Base-by-base conservation (phyloP, 2,329 filamentous ascomycete species). In the Akanthomyces muscarius region DNA sequence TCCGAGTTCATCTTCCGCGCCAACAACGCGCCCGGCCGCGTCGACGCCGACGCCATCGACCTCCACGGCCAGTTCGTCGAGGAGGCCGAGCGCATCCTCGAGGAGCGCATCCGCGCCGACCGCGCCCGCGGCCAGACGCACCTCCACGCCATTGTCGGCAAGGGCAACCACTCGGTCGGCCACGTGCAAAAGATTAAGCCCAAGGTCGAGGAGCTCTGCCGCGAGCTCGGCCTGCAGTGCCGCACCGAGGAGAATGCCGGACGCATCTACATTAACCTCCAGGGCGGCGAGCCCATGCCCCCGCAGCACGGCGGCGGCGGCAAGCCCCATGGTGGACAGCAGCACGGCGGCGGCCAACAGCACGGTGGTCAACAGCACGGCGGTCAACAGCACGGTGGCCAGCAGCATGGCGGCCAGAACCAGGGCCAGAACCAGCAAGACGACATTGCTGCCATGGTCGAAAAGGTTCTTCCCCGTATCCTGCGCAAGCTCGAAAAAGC, bases 111-210 rank as follows among this genome's bases (percentile, higher is more conserved):
- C 71, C 85, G 86, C 68, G 88, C 90, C 68, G 92, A 92, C 64
- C 86, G 86, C 73, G 75, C 83, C 60, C 83, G 86, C 42, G 91
- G 91, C 0, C 89, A 96, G 78, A 86, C 81, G 23, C 91, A 97
- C 77, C 79, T 99, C 62, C 92, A 97, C 77, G 93, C 96, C 47
- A 97, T 99, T 71, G 94, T 98, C 36, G 95, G 95, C 71, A 96
- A 94, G 77, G 95, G 95, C 3, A 95, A 96, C 74, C 95, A 99
- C 78, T 91, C 87, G 57, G 80, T 78, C 11, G 85, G 88, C 67
- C 89, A 95, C 71, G 83, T 98, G 28, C 92, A 97, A 76, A 97
- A 95, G 81, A 88, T 99, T 76, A 97, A 96, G 78, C 95, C 95
- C n/a, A 84, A 90, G 65, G 92, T 98, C 50, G 93, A 98, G 78